These are phyloP conservation scores for Herpetomonas tarakana DNA, from an alignment of 208 protist species.

Conservation along the genomic window DNA sequence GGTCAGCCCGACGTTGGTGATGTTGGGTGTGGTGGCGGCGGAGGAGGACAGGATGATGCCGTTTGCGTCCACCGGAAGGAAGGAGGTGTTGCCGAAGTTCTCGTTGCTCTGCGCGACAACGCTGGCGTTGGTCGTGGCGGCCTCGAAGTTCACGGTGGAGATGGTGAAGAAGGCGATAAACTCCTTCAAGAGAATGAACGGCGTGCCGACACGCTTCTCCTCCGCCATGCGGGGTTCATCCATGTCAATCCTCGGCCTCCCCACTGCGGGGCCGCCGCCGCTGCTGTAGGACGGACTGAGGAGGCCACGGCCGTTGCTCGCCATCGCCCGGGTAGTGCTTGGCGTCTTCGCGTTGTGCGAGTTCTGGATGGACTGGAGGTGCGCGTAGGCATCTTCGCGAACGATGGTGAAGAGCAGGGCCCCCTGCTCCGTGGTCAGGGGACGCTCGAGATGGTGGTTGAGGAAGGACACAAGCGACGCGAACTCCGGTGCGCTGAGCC, in stretches of 20 bases:
- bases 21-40: no score
- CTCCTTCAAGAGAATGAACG: conserved; percentile 34
- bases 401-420: conserved; percentile 29
- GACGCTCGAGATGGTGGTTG: conserved; percentile 42
- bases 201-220: conserved; percentile 12
- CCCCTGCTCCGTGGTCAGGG: conserved; percentile 36
- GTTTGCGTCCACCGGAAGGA: neutral
- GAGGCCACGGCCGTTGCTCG: neutral
- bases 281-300: no score
- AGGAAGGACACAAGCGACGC: conserved; percentile 42
- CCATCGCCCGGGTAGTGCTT: neutral
- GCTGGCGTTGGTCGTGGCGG: neutral
- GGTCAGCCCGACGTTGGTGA: no score
- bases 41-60: no score
- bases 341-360: neutral
- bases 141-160: neutral
- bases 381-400: conserved; percentile 29
- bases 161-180: conserved; percentile 57
- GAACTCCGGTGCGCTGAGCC: conserved; percentile 56
- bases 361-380: conserved; percentile 16
- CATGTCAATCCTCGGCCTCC: conserved; percentile 3
- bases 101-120: neutral
- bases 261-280: neutral
- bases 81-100: neutral
- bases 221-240: conserved; percentile 1